A percentile compares a stretch with the other conserved stretches of the same genome.
Evolutionary conservation across 2,329 filamentous ascomycete species (phyloP).

Genomic region (Phialophora expanda): DNA sequence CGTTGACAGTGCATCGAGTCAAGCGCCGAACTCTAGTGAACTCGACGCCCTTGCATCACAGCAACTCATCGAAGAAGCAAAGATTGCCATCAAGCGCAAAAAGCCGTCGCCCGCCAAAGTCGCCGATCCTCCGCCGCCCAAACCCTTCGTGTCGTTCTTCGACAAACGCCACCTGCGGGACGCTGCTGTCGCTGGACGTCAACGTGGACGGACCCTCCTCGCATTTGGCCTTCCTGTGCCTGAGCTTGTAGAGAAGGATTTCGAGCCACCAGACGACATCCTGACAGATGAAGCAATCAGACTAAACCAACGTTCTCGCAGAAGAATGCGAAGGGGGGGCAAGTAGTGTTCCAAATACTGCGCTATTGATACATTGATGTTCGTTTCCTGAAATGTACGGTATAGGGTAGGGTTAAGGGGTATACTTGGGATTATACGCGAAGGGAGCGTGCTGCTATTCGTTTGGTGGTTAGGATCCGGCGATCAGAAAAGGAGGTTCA

Average conservation of each 20-base stretch:
- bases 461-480: background rate
- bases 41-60: slow-evolving; percentile 73
- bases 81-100: slow-evolving; percentile 51
- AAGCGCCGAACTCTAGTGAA: slow-evolving; percentile 69
- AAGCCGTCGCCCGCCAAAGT: slow-evolving; percentile 17
- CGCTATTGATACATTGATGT: background rate
- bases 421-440: background rate
- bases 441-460: background rate
- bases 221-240: slow-evolving; percentile 85
- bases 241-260: slow-evolving; percentile 72
- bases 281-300: slow-evolving; percentile 51
- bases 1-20: slow-evolving; percentile 39
- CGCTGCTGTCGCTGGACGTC: slow-evolving; percentile 72
- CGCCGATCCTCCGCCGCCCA: slow-evolving; percentile 47
- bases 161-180: slow-evolving; percentile 78
- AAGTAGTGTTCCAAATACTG: slow-evolving; percentile 19
- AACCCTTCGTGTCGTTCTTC: slow-evolving; percentile 87
- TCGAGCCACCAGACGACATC: slow-evolving; percentile 71
- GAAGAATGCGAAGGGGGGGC: slow-evolving; percentile 33
- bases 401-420: slow-evolving; percentile 9
- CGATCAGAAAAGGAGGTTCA: background rate
- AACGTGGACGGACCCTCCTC: slow-evolving; percentile 71
- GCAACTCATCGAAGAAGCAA: slow-evolving; percentile 75
- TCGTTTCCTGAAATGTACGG: slow-evolving; percentile 10
- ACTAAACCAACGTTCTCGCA: slow-evolving; percentile 45